Percentiles rank a stretch among this genome's conserved stretches.
Conservation (phyloP, 2,329 filamentous ascomycete species). For the Fusarium anthophilum region DNA sequence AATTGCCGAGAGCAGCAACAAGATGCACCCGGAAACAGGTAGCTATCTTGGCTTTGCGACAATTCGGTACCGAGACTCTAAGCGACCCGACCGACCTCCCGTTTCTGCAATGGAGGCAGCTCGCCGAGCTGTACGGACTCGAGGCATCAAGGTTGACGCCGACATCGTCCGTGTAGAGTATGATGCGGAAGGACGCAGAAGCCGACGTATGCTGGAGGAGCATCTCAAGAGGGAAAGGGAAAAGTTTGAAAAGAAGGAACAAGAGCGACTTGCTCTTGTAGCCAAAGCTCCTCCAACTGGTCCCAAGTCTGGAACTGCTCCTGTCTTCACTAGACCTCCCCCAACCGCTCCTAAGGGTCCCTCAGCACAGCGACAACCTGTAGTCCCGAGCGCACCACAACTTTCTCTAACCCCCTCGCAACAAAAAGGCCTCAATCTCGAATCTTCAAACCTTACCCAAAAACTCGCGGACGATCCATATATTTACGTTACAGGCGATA, state of each 20-base stretch:
- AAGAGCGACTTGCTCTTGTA: conserved; percentile 45
- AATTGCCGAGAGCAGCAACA: conserved; percentile 90
- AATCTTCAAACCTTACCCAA: conserved; percentile 71
- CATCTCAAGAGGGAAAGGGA: conserved; percentile 75
- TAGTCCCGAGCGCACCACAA: conserved; percentile 42
- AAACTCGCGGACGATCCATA: conserved; percentile 84
- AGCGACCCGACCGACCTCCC: conserved; percentile 53
- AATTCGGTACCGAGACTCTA: conserved; percentile 84
- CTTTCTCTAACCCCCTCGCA: conserved; percentile 45
- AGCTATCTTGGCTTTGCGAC: conserved; percentile 94
- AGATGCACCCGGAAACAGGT: conserved; percentile 93
- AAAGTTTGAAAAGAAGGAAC: conserved; percentile 67
- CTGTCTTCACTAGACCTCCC: conserved; percentile 62
- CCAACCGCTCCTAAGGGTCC: conserved; percentile 90
- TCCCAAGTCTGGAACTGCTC: conserved; percentile 45
- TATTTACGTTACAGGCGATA: conserved; percentile 86
- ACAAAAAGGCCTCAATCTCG: conserved; percentile 59
- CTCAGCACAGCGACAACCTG: conserved; percentile 61
- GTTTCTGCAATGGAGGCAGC: conserved; percentile 82
- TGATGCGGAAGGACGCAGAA: conserved; percentile 88
- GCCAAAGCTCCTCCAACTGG: conserved; percentile 51
- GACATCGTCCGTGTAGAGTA: conserved; percentile 83
- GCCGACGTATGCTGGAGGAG: conserved; percentile 79
- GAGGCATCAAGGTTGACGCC: conserved; percentile 82
- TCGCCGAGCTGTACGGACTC: conserved; percentile 78